A percentile compares a stretch with the other conserved stretches of the same genome.
These are phyloP conservation scores for Trichoderma parareesei DNA, from an alignment of 495 filamentous ascomycete genomes.

Conservation along the genomic window DNA sequence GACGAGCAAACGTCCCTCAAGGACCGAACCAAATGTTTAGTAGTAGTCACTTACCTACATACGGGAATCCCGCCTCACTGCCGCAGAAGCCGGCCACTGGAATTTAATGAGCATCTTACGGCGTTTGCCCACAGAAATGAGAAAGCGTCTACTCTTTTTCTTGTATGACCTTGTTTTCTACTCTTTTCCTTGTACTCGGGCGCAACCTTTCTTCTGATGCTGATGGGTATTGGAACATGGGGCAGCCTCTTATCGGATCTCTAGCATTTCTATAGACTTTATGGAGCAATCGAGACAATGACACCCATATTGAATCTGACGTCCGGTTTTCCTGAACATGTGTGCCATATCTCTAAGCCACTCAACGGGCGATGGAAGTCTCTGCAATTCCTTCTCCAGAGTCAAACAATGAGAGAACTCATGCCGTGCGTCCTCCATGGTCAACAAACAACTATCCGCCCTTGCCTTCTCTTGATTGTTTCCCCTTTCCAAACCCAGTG, in stretches of 20 bases:
- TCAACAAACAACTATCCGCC: too few relatives aligned
- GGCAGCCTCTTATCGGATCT: background rate
- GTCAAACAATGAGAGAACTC: too few relatives aligned
- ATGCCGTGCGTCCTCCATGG: too few relatives aligned
- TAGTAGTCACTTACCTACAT: conserved; percentile 42
- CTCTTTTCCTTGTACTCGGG: background rate
- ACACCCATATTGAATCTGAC: background rate
- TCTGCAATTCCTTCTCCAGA: too few relatives aligned
- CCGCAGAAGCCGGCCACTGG: conserved; percentile 47
- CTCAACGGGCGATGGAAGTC: too few relatives aligned
- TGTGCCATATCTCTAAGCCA: too few relatives aligned
- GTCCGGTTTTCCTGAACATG: too few relatives aligned
- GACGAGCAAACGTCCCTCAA: conserved; percentile 25
- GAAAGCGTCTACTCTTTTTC: background rate
- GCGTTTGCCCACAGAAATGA: conserved; percentile 7
- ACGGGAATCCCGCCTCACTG: conserved; percentile 47
- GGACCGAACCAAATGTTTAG: conserved; percentile 20
- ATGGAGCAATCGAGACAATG: background rate
- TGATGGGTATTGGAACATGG: background rate
- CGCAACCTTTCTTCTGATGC: background rate
- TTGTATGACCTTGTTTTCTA: background rate
- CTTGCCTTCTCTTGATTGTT: too few relatives aligned
- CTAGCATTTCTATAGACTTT: too few relatives aligned
- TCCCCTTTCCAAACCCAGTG: too few relatives aligned
- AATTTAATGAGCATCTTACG: conserved; percentile 22